Conservation (phyloP, 2,329 filamentous ascomycete species). For the Arachnomyces sp. region DNA sequence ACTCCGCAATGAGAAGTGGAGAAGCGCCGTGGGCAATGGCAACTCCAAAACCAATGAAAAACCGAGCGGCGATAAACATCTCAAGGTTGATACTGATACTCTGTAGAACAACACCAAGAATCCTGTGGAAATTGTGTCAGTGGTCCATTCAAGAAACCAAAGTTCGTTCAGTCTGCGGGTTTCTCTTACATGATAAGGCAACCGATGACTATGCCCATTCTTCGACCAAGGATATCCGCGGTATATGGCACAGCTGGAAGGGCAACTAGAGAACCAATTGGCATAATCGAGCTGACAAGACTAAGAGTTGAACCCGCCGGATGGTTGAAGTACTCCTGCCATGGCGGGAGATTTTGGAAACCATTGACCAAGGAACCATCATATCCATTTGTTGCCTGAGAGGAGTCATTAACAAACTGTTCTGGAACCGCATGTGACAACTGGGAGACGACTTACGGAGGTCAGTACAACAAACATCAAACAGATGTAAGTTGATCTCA, state of each 20-base stretch:
- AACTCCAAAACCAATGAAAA: slow-evolving; percentile 24
- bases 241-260: slow-evolving; percentile 43
- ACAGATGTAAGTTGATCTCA: slow-evolving; percentile 18
- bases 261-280: slow-evolving; percentile 42
- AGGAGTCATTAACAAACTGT: too few relatives aligned
- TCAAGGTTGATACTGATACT: slow-evolving; percentile 19
- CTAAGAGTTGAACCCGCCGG: slow-evolving; percentile 32
- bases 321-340: slow-evolving; percentile 32
- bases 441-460: slow-evolving; percentile 2
- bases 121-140: slow-evolving; percentile 5
- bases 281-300: slow-evolving; percentile 43
- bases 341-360: slow-evolving; percentile 37
- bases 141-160: slow-evolving; percentile 5
- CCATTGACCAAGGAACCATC: slow-evolving; percentile 47
- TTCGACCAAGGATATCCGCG: slow-evolving; percentile 42
- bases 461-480: slow-evolving; percentile 18
- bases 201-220: slow-evolving; percentile 40
- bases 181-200: slow-evolving; percentile 12
- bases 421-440: background rate
- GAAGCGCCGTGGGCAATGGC: slow-evolving; percentile 20
- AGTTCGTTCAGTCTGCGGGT: background rate
- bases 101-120: slow-evolving; percentile 24
- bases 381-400: slow-evolving; percentile 37
- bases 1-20: slow-evolving; percentile 22
- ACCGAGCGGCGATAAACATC: slow-evolving; percentile 23